Conservation (phyloP, 495 filamentous ascomycete genomes). For the Neurospora tetrasperma region DNA sequence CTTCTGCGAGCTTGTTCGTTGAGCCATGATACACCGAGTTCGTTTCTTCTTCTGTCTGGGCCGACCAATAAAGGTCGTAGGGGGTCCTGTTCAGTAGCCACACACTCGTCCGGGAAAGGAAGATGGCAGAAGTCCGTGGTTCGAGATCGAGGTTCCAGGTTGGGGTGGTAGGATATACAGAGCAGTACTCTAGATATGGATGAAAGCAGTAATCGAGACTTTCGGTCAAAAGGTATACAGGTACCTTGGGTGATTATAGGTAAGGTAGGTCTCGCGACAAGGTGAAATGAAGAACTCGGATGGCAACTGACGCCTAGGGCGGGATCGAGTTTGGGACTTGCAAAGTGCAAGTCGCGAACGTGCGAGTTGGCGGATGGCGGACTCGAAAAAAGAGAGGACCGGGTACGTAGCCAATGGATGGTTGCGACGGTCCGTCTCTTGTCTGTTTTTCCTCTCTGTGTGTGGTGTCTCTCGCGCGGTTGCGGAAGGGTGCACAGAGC, state of each 20-base stretch:
- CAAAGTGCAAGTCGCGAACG: background rate
- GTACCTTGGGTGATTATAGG: background rate
- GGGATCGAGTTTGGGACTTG: background rate
- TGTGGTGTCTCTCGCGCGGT: background rate
- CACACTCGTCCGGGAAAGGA: background rate
- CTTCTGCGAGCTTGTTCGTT: slow-evolving; percentile 35
- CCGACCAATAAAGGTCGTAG: background rate
- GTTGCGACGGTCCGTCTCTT: background rate
- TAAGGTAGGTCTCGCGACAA: background rate
- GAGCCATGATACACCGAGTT: slow-evolving; percentile 18
- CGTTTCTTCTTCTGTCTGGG: background rate
- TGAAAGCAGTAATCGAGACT: background rate
- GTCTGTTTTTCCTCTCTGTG: background rate
- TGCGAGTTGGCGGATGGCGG: background rate
- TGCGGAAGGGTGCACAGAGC: background rate
- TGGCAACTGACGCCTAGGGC: background rate
- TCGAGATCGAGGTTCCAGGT: background rate
- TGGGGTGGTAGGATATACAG: background rate
- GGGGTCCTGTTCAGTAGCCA: background rate
- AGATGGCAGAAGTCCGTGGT: background rate
- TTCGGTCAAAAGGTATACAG: background rate
- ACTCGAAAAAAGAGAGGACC: background rate
- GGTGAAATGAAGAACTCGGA: background rate
- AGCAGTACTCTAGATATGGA: background rate
- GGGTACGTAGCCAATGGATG: background rate